These are phyloP conservation scores for Nymphaea thermarum DNA, from an alignment of 164 flowering plant species.

Conservation along the genomic window DNA sequence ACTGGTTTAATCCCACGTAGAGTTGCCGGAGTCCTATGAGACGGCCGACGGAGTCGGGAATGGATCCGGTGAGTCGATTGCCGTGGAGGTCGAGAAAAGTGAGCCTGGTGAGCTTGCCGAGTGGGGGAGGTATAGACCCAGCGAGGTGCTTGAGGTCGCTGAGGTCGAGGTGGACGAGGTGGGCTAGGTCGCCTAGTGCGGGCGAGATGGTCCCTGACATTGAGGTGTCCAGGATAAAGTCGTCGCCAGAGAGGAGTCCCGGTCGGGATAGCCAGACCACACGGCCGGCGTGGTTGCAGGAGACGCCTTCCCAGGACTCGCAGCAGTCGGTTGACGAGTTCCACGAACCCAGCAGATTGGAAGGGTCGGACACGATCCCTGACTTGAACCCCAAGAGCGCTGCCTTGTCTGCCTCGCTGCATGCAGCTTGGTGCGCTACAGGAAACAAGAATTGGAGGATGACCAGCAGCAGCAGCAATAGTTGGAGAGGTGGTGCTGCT, in stretches of 20 bases:
- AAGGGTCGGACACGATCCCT: conserved; percentile 41
- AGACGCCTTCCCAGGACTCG: conserved; percentile 45
- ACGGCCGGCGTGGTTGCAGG: conserved; percentile 32
- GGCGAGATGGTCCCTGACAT: conserved; percentile 60
- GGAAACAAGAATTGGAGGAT: background rate
- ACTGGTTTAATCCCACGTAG: conserved; percentile 26
- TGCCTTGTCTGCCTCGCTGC: conserved; percentile 29
- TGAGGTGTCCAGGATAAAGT: conserved; percentile 25
- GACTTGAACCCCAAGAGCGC: conserved; percentile 50
- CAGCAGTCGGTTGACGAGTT: conserved; percentile 38
- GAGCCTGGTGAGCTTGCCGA: conserved; percentile 35
- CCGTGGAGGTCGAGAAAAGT: conserved; percentile 26
- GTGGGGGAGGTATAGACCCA: conserved; percentile 45
- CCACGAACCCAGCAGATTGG: conserved; percentile 36
- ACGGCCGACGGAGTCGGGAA: conserved; percentile 27
- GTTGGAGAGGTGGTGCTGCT: background rate
- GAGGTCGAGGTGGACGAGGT: conserved; percentile 37
- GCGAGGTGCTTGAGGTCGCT: conserved; percentile 36
- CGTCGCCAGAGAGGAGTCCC: conserved; percentile 30
- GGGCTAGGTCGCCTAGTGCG: conserved; percentile 32
- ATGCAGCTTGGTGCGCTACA: conserved; percentile 7
- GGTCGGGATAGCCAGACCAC: conserved; percentile 48
- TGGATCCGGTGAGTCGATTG: conserved; percentile 41
- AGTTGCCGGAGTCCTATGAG: conserved; percentile 30
- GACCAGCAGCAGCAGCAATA: too few relatives aligned